Conservation (phyloP, 2,329 filamentous ascomycete genomes). For the Chaetomiaceae sp. region DNA sequence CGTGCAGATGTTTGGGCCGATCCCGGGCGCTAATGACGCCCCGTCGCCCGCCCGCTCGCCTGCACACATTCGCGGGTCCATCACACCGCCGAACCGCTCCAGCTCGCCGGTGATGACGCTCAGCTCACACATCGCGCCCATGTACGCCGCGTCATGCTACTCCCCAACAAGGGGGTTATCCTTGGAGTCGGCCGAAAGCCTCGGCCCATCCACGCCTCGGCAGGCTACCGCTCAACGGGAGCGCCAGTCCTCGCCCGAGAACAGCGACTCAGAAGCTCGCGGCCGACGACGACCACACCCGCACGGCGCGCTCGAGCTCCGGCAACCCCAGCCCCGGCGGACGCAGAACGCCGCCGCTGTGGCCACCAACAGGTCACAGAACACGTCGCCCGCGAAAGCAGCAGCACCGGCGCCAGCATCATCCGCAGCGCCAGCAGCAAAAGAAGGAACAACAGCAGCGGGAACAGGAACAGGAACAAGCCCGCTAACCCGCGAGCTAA, state of each 20-base stretch:
- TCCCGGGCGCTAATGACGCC: constrained; percentile 29
- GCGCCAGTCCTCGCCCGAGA: constrained; percentile 23
- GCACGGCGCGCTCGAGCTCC: constrained; percentile 41
- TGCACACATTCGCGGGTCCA: constrained; percentile 60
- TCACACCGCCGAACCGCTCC: constrained; percentile 65
- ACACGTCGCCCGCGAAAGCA: constrained; percentile 62
- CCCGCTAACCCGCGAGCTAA: constrained; percentile 71
- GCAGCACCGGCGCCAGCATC: neutral
- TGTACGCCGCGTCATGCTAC: constrained; percentile 71
- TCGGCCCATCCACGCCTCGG: constrained; percentile 25
- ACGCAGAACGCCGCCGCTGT: constrained; percentile 39
- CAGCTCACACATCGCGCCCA: constrained; percentile 67
- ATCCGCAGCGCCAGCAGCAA: too few species aligned
- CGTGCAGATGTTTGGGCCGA: constrained; percentile 38
- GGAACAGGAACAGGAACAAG: too few species aligned
- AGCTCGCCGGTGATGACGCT: constrained; percentile 63
- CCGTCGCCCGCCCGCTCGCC: constrained; percentile 66
- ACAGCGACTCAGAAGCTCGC: constrained; percentile 25
- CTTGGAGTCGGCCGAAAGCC: constrained; percentile 38
- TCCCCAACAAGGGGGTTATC: constrained; percentile 49
- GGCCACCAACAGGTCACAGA: constrained; percentile 50
- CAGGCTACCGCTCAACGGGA: constrained; percentile 24
- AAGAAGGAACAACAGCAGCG: too few species aligned
- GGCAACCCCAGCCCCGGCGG: constrained; percentile 49
- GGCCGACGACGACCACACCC: constrained; percentile 21